Base-by-base conservation (phyloP, 352 stramenopile genomes). In the Globisporangium middletonii region DNA sequence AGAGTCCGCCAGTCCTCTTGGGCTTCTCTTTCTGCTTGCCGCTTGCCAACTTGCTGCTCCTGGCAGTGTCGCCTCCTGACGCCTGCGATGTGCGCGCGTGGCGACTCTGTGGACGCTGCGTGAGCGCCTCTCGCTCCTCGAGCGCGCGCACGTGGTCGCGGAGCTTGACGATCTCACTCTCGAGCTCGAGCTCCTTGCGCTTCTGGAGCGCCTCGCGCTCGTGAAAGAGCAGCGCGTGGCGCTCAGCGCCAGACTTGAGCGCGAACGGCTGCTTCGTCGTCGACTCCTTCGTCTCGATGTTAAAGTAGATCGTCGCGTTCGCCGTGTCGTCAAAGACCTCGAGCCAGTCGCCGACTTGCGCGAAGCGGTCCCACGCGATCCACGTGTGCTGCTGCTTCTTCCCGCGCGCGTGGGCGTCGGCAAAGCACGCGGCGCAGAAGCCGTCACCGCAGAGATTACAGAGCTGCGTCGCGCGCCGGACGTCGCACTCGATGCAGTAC, bases 361-460 rank as follows among this genome's bases (percentile, higher is more conserved):
- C 68, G 26, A 86, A 83, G 3, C 70, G 64, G 7, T 67, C 57
- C 69, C 79, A 90, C 8, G 76, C 37, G 3, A 89, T 61, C 71
- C 63, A 89, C 18, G 82, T 88, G 61, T 94, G 84, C 30, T 71
- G 59, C 18, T 62, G 54, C 27, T 88, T 89, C 27, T 73, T 68
- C n/a, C 82, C 84, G 38, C 83, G 86, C 6, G 57, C 63, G 49
- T 94, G 84, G 0, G 62, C 65, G 1, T 55, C 55, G 0, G 45
- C 48, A 53, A 88, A 94, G 46, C 84, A 94, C 6, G 45, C 50
- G 19, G 73, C 77, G 52, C 83, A 92, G 33, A 88, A 94, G 0
- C 77, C 81, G 42, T 94, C 84, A 13, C 78, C 84, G 47, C 82
- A 94, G 6, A 92, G 55, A 53, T 92, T 94, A 53, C 84, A 94